phyloP scores from a whole-genome alignment of 192 early-diverging fungal genomes.

The Entomortierella beljakovae region DNA sequence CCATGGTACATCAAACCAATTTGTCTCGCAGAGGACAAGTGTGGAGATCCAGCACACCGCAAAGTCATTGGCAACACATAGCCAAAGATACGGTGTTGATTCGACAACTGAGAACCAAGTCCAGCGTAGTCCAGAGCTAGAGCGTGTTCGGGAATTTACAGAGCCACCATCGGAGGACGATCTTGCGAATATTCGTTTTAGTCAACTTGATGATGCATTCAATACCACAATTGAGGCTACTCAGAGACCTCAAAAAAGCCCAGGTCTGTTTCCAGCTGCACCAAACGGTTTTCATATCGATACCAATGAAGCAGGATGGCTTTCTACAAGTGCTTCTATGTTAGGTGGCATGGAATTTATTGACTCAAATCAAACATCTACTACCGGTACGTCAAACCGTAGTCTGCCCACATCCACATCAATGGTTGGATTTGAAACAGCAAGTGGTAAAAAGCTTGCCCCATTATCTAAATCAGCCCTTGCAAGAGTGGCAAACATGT shows the following conservation, averaged over 20 bases:
- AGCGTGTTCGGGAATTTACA: neutral
- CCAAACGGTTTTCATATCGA: neutral
- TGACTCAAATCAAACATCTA: too few species aligned
- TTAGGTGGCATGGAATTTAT: neutral
- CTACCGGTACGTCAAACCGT: too few species aligned
- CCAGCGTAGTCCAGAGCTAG: neutral
- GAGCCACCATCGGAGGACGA: constrained; percentile 18
- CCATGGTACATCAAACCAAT: too few species aligned
- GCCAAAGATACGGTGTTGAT: neutral
- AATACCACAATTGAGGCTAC: constrained; percentile 13
- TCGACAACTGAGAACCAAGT: neutral
- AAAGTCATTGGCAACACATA: neutral
- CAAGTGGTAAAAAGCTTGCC: constrained; percentile 16
- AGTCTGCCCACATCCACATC: too few species aligned
- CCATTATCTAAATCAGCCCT: constrained; percentile 23
- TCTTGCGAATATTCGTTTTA: constrained; percentile 30
- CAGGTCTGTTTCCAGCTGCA: neutral
- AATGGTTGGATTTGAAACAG: constrained; percentile 13
- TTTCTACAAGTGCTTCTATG: constrained; percentile 12
- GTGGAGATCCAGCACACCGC: too few species aligned
- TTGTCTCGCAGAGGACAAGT: too few species aligned
- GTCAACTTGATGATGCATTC: constrained; percentile 40
- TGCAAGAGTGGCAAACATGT: constrained; percentile 7
- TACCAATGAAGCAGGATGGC: neutral
- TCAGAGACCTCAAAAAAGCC: neutral